Evolutionary conservation across 805 yeast genomes (phyloP), one percentile per base, ranked within the genome.

Genomic region (Kazachstania psychrophila): DNA sequence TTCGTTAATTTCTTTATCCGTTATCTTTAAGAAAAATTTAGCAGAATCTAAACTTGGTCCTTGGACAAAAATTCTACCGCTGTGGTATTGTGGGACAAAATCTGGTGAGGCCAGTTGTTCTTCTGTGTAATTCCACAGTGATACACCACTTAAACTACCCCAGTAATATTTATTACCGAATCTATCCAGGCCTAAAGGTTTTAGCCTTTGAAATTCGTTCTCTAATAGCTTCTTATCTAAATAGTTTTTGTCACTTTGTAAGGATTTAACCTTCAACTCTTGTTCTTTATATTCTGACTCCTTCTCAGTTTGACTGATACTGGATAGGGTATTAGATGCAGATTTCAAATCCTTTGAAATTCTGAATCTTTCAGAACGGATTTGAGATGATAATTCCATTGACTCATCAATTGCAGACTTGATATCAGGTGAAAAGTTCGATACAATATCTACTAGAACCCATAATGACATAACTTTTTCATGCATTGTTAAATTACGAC

Each of bases 81-180:
- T 80, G 19, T 80, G 66, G 50, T 80, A 86, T 0, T 76, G 71
- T 36, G 73, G 76, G 8, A 69, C 72, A 5, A 62, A 69, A 6
- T 51, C 64, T 9, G 61, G 63, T 5, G 51, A 62, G 0, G 62
- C 68, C 1, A 25, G 8, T 18, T 65, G 65, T 2, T 65, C 70
- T 26, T 10, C 13, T 12, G 10, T 27, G 19, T 11, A 36, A 5
- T 6, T 8, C 9, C 68, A 49, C 6, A 67, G 66, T 4, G 87
- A 85, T 33, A 86, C 65, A 0, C 97, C 98, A 51, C 81, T 80
- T 44, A 70, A 69, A 51, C 89, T 97, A 53, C 87, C 77, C 95
- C 95, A 92, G 94, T 95, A 92, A 56, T 89, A 92, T 45, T 88
- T 68, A 62, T 92, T 92, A 56, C 68, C 87, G 40, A 74, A 72